Conservation (phyloP, 2,329 filamentous ascomycete genomes). For the Bimuria novae-zelandiae region DNA sequence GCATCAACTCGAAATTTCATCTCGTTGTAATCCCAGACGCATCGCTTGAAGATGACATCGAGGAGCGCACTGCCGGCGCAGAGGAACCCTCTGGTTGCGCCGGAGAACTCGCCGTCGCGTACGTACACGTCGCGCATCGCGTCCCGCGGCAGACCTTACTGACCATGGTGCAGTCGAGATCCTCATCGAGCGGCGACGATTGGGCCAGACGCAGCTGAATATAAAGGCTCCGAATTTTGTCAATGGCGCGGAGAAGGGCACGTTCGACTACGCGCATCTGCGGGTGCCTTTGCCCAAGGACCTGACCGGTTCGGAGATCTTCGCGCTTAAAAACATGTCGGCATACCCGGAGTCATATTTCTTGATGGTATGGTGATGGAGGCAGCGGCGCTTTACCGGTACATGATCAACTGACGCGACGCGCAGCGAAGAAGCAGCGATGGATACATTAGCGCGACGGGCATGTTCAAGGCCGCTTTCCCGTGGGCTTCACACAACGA, state of each 20-base stretch:
- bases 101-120: constrained; percentile 67
- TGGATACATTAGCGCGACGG: constrained; percentile 82
- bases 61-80: constrained; percentile 61
- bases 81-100: constrained; percentile 68
- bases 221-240: constrained; percentile 75
- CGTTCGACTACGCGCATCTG: constrained; percentile 95
- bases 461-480: constrained; percentile 92
- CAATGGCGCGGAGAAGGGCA: constrained; percentile 61
- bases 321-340: constrained; percentile 68
- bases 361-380: constrained; percentile 69
- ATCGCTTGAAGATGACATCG: constrained; percentile 35
- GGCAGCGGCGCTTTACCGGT: constrained; percentile 14
- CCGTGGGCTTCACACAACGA: constrained; percentile 74
- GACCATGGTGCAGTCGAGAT: constrained; percentile 49
- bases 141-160: constrained; percentile 24
- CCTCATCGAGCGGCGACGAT: constrained; percentile 79
- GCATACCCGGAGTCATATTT: constrained; percentile 87
- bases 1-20: constrained; percentile 21
- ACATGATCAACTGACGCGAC: constrained; percentile 31
- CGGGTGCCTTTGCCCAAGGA: constrained; percentile 91
- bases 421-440: constrained; percentile 76
- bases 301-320: constrained; percentile 85
- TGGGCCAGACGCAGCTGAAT: constrained; percentile 89
- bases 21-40: constrained; percentile 19
- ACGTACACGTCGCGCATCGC: constrained; percentile 49